These are phyloP conservation scores for Suillus spraguei DNA, from an alignment of 768 basidiomycete genomes.

Conservation along the genomic window DNA sequence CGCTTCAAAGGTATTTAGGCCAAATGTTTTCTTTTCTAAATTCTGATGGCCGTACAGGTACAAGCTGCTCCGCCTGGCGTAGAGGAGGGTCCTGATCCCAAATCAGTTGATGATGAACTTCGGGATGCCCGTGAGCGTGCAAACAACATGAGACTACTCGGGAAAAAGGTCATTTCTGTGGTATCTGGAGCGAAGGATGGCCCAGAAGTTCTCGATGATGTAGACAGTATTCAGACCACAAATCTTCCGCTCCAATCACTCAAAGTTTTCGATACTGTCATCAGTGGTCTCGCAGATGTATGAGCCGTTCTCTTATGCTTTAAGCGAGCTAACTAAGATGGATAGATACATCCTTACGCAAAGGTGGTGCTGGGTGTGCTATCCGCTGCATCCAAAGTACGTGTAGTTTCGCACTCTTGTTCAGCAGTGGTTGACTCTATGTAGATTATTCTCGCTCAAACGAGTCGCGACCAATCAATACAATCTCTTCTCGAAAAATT, in stretches of 20 bases:
- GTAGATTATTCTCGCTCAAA: constrained; percentile 11
- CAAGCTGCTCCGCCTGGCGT: not conserved
- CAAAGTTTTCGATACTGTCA: constrained; percentile 3
- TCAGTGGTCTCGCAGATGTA: not conserved
- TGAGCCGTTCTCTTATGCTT: not conserved
- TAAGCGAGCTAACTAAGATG: not conserved
- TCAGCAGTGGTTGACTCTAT: not conserved
- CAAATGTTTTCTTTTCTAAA: not conserved
- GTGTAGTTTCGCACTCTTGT: not conserved
- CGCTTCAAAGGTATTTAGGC: not conserved
- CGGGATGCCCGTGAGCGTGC: not conserved
- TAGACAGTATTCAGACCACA: no score
- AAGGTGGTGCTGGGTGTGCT: constrained; percentile 12
- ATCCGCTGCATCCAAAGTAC: constrained; percentile 6
- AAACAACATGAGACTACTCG: not conserved
- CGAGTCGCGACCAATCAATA: constrained; percentile 3
- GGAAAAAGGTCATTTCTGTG: not conserved
- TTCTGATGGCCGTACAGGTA: not conserved
- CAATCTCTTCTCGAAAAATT: constrained; percentile 3
- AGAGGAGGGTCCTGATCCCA: not conserved
- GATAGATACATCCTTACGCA: constrained; percentile 12
- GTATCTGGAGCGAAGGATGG: not conserved
- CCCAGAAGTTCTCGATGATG: no score
- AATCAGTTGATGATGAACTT: not conserved
- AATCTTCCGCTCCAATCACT: constrained; percentile 10